Evolutionary conservation across 345 rosid genomes (phyloP), one percentile per base, ranked within the genome.

Genomic region (Noccaea caerulescens): DNA sequence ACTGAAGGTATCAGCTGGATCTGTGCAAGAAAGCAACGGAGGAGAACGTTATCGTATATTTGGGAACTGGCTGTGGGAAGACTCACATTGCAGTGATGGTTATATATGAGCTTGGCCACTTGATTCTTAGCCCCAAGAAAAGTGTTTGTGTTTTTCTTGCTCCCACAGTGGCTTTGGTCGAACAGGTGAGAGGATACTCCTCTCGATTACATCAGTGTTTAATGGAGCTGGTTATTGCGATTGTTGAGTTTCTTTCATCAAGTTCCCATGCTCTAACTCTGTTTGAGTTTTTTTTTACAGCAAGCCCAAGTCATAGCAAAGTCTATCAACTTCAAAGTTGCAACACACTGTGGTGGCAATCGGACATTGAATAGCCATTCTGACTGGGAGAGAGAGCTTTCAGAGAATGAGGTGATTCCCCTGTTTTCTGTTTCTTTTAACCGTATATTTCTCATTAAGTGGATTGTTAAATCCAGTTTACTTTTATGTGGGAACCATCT

Each of bases 31-130:
- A 84, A 79, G 98, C 98, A 13, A 5, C 78, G 81, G 85, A 86
- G 72, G 96, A 86, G 84, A 90, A 93, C 63, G 70, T 86, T 53
- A 87, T 93, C 49, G 96, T 93, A 12, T 90, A 82, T 76, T 50
- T 93, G 77, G 97, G 82, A 72, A 93, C 98, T 9, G 98, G 98
- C 54, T 85, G 88, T 73, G 98, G 98, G 68, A 93, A 93, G 82
- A 93, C 98, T 9, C 98, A 90, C 76, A 90, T 93, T 51, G 94
- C 96, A 5, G 93, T 90, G 67, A 83, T 93, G 79, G 87, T 93
- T 71, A 93, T 93, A 7, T 70, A 90, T 39, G 97, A 86, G 79
- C 75, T 87, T 43, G 83, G 83, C 39, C 85, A 85, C 66, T 80
- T 88, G 84, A 79, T 93, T 67, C 76, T 84, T 79, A 83, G 80